Evolutionary conservation across 306 rosid species (phyloP), one percentile per base, ranked within the genome.

Genomic region (Phaseolus lunatus): DNA sequence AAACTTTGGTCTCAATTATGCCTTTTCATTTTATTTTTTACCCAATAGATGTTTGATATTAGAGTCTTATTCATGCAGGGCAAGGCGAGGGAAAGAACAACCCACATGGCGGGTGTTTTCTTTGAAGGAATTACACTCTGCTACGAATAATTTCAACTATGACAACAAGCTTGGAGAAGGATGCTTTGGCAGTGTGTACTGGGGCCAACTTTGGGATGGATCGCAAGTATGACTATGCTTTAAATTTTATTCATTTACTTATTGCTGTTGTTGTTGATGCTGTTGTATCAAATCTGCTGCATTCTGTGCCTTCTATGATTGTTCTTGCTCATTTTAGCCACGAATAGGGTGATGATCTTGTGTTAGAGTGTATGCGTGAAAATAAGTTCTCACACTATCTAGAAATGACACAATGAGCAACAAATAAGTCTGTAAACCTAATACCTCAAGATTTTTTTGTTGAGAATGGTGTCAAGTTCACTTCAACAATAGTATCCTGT

Each of bases 201-300:
- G 97, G 97, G 97, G 97, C 75, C 97, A 93, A 88, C 97, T 93
- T 29, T 90, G 96, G 96, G 96, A 90, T 81, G 94, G 96, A 71
- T 89, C 97, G 4, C 96, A 93, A 83, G 97, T 93, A 89, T 75
- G 73, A 56, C 43, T 20, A 22, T 26, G 22, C 41, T 68, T 58
- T n/a, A 18, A 35, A 37, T 20, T 41, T 66, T 41, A 13, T 39
- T 66, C 41, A 64, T 41, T 39, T 13, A 7, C 8, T 43, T 22
- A 63, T 65, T 31, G 5, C 20, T 72, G 15, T 47, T 27, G 19
- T 57, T 41, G 15, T 45, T n/a, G n/a, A n/a, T n/a, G n/a, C n/a
- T 20, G 12, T 33, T 33, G 2, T 31, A 20, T 67, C 20, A 27
- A 19, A 75, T 61, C 16, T 19, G 48, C 23, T 49, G 18, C 73